Base-by-base conservation (phyloP, 345 rosid species). In the Lumnitzera racemosa region DNA sequence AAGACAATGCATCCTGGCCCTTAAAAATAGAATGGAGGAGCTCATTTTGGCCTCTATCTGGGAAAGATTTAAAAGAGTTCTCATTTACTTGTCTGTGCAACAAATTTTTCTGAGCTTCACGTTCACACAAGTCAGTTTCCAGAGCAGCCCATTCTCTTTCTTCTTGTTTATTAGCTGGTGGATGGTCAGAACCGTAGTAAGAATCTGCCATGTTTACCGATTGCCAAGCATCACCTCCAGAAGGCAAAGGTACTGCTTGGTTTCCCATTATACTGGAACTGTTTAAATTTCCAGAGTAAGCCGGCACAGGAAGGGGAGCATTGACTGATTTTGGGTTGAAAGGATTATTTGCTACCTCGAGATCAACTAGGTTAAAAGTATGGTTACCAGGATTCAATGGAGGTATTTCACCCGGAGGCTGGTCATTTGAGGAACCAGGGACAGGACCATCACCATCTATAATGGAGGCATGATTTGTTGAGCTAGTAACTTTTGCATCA, bases 1-100 rank as follows among this genome's bases (percentile, higher is more conserved):
- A 78, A 24, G 81, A 62, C 58, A 77, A 61, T 67, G 74, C 60
- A 23, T 72, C 87, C 72, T 82, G 94, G 60, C 79, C 80, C 70
- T 77, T 86, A 67, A 88, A 83, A 49, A 94, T 59, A 49, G 96
- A 90, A 49, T 86, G 99, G 62, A 94, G 96, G 49, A 90, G 75
- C 66, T 90, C 96, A 74, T 75, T 90, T 48, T 77, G 80, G 64
- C 79, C 86, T 61, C 72, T 85, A 74, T 72, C 77, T 56, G 82
- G 78, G 76, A 76, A 88, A 48, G 90, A 70, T 56, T 68, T 70
- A 67, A 80, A 80, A 65, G 91, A 61, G 64, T 71, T 78, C 68
- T 70, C 83, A 57, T 72, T 65, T 56, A 79, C 53, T 62, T 84
- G 90, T 57, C 66, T 64, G 48, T 68, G 89, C 61, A 81, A 71